phyloP scores from a whole-genome alignment of 495 filamentous ascomycete species.

The Neurospora discreta region DNA sequence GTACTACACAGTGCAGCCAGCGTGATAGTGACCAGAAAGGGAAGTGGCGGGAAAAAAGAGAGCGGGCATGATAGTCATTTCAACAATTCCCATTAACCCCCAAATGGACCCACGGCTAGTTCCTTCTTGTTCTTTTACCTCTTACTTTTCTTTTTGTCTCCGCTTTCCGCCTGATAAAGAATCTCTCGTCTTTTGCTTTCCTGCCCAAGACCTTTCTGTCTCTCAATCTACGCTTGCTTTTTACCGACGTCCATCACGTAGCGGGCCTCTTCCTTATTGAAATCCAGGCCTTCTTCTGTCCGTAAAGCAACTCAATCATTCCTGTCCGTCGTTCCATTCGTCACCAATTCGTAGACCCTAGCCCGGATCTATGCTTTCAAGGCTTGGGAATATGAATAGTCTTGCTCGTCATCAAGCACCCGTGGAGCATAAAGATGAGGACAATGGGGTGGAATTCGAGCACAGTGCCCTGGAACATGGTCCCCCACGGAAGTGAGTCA shows the following conservation, averaged over 20 bases:
- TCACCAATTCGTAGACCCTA: neutral
- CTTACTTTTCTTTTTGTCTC: neutral
- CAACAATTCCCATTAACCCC: neutral
- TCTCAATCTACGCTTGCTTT: neutral
- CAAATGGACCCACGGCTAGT: neutral
- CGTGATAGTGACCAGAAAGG: neutral
- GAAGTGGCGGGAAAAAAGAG: neutral
- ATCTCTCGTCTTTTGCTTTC: neutral
- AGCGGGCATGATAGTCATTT: neutral
- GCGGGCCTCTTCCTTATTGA: neutral
- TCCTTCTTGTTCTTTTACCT: neutral
- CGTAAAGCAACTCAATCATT: neutral
- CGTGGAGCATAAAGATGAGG: constrained; percentile 68
- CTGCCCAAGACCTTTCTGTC: neutral
- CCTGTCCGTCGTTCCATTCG: neutral
- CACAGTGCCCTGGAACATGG: constrained; percentile 48
- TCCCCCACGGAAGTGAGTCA: constrained; percentile 61
- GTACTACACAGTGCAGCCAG: neutral
- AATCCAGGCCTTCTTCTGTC: neutral
- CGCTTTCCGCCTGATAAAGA: neutral
- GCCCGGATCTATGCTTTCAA: constrained; percentile 18
- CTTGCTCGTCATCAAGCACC: constrained; percentile 89
- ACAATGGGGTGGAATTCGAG: constrained; percentile 85
- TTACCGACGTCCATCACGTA: neutral
- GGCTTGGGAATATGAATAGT: constrained; percentile 95